Evolutionary conservation across 2,329 filamentous ascomycete species (phyloP), one percentile per base, ranked within the genome.

Genomic region (Fragosphaeria purpurea): DNA sequence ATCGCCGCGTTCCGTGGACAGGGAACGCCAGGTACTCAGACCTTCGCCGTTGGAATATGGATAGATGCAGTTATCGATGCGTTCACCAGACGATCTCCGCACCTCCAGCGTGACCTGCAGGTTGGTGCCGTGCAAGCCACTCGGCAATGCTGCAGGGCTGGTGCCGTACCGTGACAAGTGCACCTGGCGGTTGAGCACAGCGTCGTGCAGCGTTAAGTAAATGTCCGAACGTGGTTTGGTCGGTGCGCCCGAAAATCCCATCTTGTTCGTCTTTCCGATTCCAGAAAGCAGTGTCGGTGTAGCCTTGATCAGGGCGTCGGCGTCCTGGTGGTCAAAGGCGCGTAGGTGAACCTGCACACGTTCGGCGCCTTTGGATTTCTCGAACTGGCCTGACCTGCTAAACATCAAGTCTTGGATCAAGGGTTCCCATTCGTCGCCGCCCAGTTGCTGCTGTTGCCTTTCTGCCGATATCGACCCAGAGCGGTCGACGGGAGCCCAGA

Each of bases 221-320:
- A 98, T 97, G 64, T 98, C 94, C 9, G 89, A 96, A 59, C 94
- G 77, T 12, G 86, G 76, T 63, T 88, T 90, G 0, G 85, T 89
- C 0, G 93, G 91, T 2, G 90, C 90, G 10, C 90, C 90, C 4
- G 91, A 88, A 64, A 98, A 97, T 2, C 90, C 93, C 65, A 97
- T 90, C 64, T 93, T 93, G 60, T 76, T 85, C 0, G 90, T 95
- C 64, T 85, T 85, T 51, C 76, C 76, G 53, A 97, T 79, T 47
- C 85, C 83, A 47, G 94, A 85, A 11, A 98, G 79, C 11, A 94
- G 70, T 0, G 91, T 97, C 0, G 93, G 93, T 4, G 88, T 95
- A 45, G 85, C 82, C 61, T 86, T 88, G 61, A 97, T 85, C 41
- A 98, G 76, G 0, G 70, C 73, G 57, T 95, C 88, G 1, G 88